Evolutionary conservation across 2,329 filamentous ascomycete genomes (phyloP).

Genomic region (Zalaria obscura): DNA sequence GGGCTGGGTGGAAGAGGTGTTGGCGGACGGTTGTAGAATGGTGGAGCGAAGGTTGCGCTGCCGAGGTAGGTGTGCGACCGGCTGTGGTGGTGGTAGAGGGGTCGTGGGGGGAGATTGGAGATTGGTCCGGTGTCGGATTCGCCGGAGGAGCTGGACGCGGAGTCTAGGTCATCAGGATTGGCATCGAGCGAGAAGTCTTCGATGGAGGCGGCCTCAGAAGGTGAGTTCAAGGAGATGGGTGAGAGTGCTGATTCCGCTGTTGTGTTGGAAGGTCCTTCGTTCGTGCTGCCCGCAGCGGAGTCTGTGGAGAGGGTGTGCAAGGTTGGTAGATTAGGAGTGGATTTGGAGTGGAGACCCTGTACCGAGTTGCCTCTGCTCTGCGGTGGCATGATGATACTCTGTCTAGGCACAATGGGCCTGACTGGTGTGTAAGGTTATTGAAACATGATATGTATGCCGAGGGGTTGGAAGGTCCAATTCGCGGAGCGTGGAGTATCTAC

Average conservation of each 20-base stretch:
- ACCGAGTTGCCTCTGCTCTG: constrained; percentile 26
- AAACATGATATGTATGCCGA: no score
- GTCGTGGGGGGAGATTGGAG: constrained; percentile 16
- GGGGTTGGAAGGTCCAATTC: no score
- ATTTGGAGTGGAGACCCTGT: constrained; percentile 30
- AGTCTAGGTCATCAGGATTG: constrained; percentile 11
- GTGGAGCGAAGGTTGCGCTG: constrained; percentile 48
- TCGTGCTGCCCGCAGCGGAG: constrained; percentile 4
- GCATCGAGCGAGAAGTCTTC: constrained; percentile 22
- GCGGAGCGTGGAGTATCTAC: no score
- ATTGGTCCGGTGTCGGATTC: constrained; percentile 14
- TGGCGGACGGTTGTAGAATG: constrained; percentile 95
- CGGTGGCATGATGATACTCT: constrained; percentile 20
- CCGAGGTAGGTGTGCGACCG: constrained; percentile 31
- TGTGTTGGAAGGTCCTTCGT: constrained; percentile 4
- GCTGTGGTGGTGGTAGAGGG: constrained; percentile 26
- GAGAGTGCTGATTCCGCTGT: constrained; percentile 1
- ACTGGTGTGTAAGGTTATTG: no score
- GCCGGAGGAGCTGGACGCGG: constrained; percentile 12
- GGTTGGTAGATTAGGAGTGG: constrained; percentile 32
- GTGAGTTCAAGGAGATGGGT: constrained; percentile 16
- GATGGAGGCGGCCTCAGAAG: constrained; percentile 24
- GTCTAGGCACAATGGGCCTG: no score
- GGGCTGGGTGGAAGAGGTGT: constrained; percentile 87
- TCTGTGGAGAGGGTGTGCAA: constrained; percentile 17